phyloP scores from a whole-genome alignment of 75 land plant genomes.

The Chamaecyparis obtusa region DNA sequence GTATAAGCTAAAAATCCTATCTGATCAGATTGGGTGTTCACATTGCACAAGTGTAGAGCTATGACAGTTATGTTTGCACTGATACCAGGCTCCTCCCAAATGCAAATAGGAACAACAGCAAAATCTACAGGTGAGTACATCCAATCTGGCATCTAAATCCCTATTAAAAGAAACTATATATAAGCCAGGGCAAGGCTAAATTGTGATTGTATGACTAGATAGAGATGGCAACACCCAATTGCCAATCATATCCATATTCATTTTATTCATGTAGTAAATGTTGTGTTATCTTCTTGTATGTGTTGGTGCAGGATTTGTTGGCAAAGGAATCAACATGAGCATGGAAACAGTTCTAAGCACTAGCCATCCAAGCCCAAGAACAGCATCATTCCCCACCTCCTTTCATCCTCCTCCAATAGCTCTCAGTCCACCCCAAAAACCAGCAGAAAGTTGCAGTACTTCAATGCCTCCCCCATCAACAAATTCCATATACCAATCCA shows the following conservation, averaged over 20 bases:
- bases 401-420: neutral
- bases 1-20: too few species aligned
- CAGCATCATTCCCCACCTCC: too few species aligned
- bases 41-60: neutral
- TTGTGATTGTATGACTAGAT: neutral
- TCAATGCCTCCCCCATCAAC: constrained; percentile 4
- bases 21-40: neutral
- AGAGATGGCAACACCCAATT: neutral
- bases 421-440: neutral
- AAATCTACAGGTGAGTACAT: neutral
- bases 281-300: neutral
- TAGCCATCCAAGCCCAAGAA: neutral
- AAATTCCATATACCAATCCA: neutral
- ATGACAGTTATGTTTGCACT: neutral
- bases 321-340: neutral
- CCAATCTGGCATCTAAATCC: neutral
- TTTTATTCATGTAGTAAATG: neutral
- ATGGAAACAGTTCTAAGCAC: neutral
- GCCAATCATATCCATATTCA: neutral
- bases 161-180: neutral
- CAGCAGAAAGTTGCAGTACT: neutral
- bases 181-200: neutral
- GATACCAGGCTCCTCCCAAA: neutral
- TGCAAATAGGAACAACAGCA: neutral
- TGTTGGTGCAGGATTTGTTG: neutral